A percentile compares a stretch with the other conserved stretches of the same genome.
Conservation (phyloP, 2,329 filamentous ascomycete genomes). For the Biscogniauxia mediterranea region DNA sequence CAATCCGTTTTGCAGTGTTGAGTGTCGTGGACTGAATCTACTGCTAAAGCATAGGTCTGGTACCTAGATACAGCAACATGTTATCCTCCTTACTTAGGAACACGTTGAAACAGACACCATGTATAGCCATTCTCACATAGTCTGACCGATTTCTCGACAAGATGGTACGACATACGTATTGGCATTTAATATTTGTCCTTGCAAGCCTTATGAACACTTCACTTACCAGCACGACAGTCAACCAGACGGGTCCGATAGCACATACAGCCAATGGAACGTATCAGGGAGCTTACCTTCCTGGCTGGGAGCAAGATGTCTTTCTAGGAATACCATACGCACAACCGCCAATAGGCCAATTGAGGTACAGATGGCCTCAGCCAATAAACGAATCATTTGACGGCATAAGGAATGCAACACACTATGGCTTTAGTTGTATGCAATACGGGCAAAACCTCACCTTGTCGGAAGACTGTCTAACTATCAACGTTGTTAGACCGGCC, state of each 20-base stretch:
- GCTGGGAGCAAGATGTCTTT: conserved; percentile 41
- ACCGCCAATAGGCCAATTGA: conserved; percentile 35
- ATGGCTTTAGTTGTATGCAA: conserved; percentile 47
- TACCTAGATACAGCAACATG: not conserved
- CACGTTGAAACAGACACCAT: not conserved
- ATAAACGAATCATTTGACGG: conserved; percentile 40
- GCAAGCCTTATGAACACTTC: not conserved
- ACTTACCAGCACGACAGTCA: not conserved
- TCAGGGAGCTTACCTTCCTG: conserved; percentile 31
- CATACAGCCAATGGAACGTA: conserved; percentile 35
- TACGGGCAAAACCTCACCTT: conserved; percentile 41
- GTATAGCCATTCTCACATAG: not conserved
- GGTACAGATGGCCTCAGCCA: conserved; percentile 37
- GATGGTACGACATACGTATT: not conserved
- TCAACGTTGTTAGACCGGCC: conserved; percentile 43
- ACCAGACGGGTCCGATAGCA: conserved; percentile 11
- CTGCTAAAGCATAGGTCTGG: not conserved
- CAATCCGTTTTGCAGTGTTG: not conserved
- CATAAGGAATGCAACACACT: conserved; percentile 39
- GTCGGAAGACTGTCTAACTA: conserved; percentile 48
- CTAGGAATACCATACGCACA: conserved; percentile 41
- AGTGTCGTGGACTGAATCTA: not conserved
- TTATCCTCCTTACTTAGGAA: not conserved
- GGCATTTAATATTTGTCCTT: not conserved
- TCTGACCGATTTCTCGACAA: not conserved